These are phyloP conservation scores for Alisma plantagoaquatica DNA, from an alignment of 106 monocot species.

Conservation along the genomic window DNA sequence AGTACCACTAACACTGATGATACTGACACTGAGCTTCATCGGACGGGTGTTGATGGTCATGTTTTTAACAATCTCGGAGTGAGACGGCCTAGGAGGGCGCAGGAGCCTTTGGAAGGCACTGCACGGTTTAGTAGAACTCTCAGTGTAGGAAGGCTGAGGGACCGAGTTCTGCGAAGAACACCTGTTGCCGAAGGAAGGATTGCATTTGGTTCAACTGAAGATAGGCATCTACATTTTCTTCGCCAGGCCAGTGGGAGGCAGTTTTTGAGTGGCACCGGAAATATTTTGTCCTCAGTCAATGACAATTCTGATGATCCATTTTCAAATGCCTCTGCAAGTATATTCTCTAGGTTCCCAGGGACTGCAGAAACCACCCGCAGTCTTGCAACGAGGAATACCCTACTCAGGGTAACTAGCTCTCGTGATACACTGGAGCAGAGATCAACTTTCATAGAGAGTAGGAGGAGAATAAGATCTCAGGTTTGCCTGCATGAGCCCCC, in stretches of 20 bases:
- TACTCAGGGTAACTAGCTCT: conserved; percentile 23
- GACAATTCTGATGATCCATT: conserved; percentile 9
- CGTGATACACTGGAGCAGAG: conserved; percentile 57
- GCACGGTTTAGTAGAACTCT: conserved; percentile 74
- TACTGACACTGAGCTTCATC: conserved; percentile 1
- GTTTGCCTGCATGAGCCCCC: conserved; percentile 20
- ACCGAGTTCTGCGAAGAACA: conserved; percentile 77
- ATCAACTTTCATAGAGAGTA: conserved; percentile 74
- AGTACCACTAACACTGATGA: conserved; percentile 1
- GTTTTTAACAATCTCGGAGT: conserved; percentile 17
- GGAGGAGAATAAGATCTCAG: conserved; percentile 98
- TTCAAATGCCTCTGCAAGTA: conserved; percentile 7
- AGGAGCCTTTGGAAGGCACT: conserved; percentile 57
- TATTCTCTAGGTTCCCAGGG: neutral
- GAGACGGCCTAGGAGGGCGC: conserved; percentile 22
- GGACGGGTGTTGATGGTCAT: too few relatives aligned
- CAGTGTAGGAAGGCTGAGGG: conserved; percentile 87
- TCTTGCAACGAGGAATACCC: conserved; percentile 13
- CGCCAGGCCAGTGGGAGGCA: conserved; percentile 21
- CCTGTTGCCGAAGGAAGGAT: conserved; percentile 40
- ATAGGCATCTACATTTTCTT: conserved; percentile 13
- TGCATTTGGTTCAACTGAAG: conserved; percentile 25
- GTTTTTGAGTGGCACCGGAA: conserved; percentile 12
- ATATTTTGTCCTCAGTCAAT: conserved; percentile 7
- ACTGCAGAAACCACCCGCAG: conserved; percentile 12